phyloP scores from a whole-genome alignment of 768 basidiomycete species.

The Hemileccinum impolitum region DNA sequence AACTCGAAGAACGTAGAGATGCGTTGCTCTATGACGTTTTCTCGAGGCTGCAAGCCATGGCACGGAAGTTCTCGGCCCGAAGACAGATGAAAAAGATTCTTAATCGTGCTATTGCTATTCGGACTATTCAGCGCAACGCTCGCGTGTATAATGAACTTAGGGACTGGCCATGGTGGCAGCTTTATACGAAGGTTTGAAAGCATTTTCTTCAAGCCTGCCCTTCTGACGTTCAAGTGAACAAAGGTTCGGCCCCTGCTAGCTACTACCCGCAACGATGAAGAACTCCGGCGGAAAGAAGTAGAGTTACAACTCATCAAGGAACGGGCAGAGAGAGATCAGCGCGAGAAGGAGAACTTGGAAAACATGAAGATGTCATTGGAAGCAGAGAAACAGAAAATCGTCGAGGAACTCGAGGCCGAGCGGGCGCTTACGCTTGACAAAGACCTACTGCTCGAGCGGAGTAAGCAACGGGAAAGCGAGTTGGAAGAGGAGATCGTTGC shows the following conservation, averaged over 20 bases:
- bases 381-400: slow-evolving; percentile 77
- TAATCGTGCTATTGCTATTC: slow-evolving; percentile 85
- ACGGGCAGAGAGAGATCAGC: slow-evolving; percentile 81
- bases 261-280: slow-evolving; percentile 90
- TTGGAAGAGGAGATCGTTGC: slow-evolving; percentile 82
- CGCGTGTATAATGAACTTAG: slow-evolving; percentile 83
- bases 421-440: slow-evolving; percentile 78
- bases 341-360: slow-evolving; percentile 76
- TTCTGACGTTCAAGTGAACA: slow-evolving; percentile 8
- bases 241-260: slow-evolving; percentile 90
- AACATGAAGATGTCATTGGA: slow-evolving; percentile 79
- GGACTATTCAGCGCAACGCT: slow-evolving; percentile 93
- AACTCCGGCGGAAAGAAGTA: slow-evolving; percentile 80
- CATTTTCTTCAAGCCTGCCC: background rate
- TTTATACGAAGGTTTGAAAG: slow-evolving; percentile 78
- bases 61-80: slow-evolving; percentile 81
- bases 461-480: slow-evolving; percentile 80
- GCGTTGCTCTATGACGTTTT: slow-evolving; percentile 85
- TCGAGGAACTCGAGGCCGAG: slow-evolving; percentile 80
- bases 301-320: slow-evolving; percentile 81
- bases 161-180: slow-evolving; percentile 99
- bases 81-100: slow-evolving; percentile 93
- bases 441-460: slow-evolving; percentile 75
- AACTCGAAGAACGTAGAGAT: slow-evolving; percentile 91
- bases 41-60: slow-evolving; percentile 80